Evolutionary conservation across 768 basidiomycete genomes (phyloP), one percentile per base, ranked within the genome.

Genomic region (Antrodiella citrinella): DNA sequence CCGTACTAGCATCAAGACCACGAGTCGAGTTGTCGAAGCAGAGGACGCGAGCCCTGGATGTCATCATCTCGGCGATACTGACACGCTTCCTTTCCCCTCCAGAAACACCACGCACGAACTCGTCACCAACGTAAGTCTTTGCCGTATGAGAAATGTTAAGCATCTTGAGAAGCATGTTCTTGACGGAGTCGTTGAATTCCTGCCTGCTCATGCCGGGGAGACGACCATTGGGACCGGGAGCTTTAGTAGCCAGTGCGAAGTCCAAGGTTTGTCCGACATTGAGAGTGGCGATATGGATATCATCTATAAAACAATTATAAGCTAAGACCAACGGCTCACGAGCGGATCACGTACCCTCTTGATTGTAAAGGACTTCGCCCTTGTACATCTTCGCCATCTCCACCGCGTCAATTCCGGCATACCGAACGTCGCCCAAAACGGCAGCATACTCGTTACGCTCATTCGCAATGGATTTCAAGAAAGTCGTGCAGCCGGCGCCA

Each of bases 31-130:
- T 91, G 62, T 91, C 87, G 84, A 87, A 91, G 54, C 81, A 82
- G 56, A 90, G 83, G 4, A 91, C 77, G 26, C 82, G 81, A 10
- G 87, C 86, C 46, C 86, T 81, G 2, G 84, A 86, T 1, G 86
- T 76, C 78, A 90, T 83, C 78, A 88, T 90, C 67, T 93, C 91
- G 10, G 86, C 84, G 57, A 92, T 92, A 51, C 82, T 82, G 13
- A 93, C 73, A 52, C 81, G 78, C 64, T 92, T 93, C 47, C 83
- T 75, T 59, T 90, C 87, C 18, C 87, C 87, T 40, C 88, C 87
- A 0, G 82, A 84, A 12, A 90, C 80, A 20, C 86, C 86, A 13
- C 84, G 84, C 7, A 95, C 83, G 58, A 86, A 90, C 52, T 88
- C 91, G 61, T 92, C 82, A 0, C 93, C 93, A 38, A 95, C 82